Base-by-base conservation (phyloP, 2,329 filamentous ascomycete genomes). In the Periconia sp. region DNA sequence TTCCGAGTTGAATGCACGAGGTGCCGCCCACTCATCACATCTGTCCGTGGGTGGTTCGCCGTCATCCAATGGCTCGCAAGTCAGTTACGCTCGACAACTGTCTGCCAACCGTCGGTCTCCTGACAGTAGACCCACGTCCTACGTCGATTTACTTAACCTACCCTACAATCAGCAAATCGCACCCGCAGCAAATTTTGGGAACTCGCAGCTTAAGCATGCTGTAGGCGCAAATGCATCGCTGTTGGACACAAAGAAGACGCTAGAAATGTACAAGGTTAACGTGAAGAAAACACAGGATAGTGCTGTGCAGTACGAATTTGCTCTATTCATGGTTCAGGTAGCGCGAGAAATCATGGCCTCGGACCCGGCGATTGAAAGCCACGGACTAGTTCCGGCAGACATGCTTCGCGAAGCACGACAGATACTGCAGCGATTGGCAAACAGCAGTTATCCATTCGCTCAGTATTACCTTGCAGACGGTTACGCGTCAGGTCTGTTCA, bases 381-480 rank as follows among this genome's bases (percentile, higher is more conserved):
- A 78, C 48, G 82, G 81, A 50, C 66, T 76, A 20, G 78, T 81
- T 37, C 71, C 59, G 76, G 77, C 61, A 75, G 81, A 51, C 86
- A 92, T 97, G 55, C 79, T 96, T 45, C 86, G 86, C 35, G 94
- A 99, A 81, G 92, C 94, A 54, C 90, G 91, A 69, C 86, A 87
- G 56, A 97, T 97, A 65, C 78, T 99, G 43, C 91, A 95, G 75
- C 88, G 87, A 57, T 82, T 97, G 48, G 83, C 92, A 17, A 93
- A 92, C 75, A 87, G 86, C 53, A 91, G 91, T 44, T 97, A 97
- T 72, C 94, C 94, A 1, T 97, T 97, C 74, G 94, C 94, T 3
- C 94, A 99, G 73, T 99, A 99, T 77, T 97, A 97, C 72, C 85
- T 99, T 13, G 94, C 87, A 18, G 94, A 99, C 70, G 94, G 94